Evolutionary conservation across 768 basidiomycete genomes (phyloP), one percentile per base, ranked within the genome.

Genomic region (Boletus sp.): DNA sequence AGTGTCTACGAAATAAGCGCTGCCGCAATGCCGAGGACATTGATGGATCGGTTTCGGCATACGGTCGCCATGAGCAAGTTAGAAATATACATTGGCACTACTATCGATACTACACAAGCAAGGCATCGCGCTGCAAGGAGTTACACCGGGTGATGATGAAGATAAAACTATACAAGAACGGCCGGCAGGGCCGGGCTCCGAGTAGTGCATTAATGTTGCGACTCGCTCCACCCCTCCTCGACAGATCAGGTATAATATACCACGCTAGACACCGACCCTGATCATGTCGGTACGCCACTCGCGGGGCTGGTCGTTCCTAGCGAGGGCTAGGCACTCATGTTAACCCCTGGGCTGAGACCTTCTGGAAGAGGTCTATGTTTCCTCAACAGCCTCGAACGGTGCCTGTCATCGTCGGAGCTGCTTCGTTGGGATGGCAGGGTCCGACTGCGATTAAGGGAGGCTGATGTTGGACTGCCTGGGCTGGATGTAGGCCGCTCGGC

Each of bases 371-470:
- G 77, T 63, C 78, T 81, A 64, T 83, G 81, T 63, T 84, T 85
- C 64, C 76, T 76, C 49, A 83, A 69, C 24, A 83, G 68, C 55
- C 77, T 71, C 36, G 72, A 62, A 32, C 71, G 73, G 55, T 61
- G 75, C 61, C 65, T 73, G 48, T 73, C 76, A 17, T 81, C 76
- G 50, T 75, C 71, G 55, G 62, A 20, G 30, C 53, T 40, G 32
- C 54, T 37, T 37, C 64, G 60, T 20, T 65, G 65, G 12, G 54
- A 69, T 61, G 89, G 89, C 46, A 91, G 54, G 37, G 89, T 91
- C 54, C 83, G 79, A 65, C 89, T 88, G 28, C 89, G 78, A 48
- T 74, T 76, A 14, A 73, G 71, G 3, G 75, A 67, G 9, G 70
- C 67, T 14, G 67, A 66, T 37, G 66, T 73, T 49, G 68, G 69